These are phyloP conservation scores for Plantago lanceolata DNA, from an alignment of 305 asterid species.

Conservation along the genomic window DNA sequence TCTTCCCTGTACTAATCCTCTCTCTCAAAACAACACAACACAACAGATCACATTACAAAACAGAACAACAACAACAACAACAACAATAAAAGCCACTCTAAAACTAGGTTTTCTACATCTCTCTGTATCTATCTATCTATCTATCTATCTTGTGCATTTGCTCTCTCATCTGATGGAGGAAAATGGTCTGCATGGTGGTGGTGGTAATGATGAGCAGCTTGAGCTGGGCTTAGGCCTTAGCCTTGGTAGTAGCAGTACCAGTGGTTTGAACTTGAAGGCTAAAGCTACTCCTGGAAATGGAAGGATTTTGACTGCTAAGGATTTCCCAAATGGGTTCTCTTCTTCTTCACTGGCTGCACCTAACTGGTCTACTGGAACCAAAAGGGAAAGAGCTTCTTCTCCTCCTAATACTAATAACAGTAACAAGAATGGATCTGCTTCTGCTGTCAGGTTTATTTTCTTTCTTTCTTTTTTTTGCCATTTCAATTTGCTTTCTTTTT, in stretches of 20 bases:
- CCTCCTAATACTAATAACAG: background rate
- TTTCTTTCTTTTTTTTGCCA: no score
- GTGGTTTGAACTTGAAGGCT: slow-evolving; percentile 29
- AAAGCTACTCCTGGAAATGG: slow-evolving; percentile 30
- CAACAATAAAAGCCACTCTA: no score
- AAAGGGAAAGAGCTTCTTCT: slow-evolving; percentile 49
- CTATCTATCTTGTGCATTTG: no score
- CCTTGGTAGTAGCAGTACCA: slow-evolving; percentile 31
- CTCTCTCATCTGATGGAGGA: slow-evolving; percentile 42
- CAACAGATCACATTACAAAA: no score
- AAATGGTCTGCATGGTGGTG: slow-evolving; percentile 24
- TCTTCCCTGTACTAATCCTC: background rate
- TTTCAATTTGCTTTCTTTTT: no score
- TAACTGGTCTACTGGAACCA: slow-evolving; percentile 40
- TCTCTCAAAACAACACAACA: no score
- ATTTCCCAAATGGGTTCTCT: slow-evolving; percentile 50
- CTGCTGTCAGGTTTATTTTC: slow-evolving; percentile 45
- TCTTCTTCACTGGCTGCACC: slow-evolving; percentile 14
- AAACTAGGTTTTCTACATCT: no score
- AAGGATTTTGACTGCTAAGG: slow-evolving; percentile 60
- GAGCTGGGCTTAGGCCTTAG: slow-evolving; percentile 59
- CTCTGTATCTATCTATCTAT: no score
- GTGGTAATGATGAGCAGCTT: slow-evolving; percentile 8
- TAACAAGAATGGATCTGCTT: slow-evolving; percentile 31
- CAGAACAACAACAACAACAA: no score